Evolutionary conservation across 768 basidiomycete genomes (phyloP), one percentile per base, ranked within the genome.

Genomic region (Xanthoconium purpureum): DNA sequence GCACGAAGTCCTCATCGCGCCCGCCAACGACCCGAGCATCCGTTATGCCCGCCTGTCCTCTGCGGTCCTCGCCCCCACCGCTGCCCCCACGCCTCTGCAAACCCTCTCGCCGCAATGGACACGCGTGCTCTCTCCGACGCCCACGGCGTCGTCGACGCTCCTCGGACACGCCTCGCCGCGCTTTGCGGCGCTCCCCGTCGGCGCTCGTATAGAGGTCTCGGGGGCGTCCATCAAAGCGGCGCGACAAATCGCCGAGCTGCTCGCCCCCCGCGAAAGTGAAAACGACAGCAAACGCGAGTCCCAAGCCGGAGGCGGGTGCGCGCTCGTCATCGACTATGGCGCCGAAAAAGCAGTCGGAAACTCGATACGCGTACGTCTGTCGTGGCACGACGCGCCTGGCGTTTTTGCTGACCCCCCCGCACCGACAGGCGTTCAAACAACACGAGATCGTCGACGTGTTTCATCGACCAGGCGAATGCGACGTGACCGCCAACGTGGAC

Each of bases 401-500:
- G 6, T 42, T 15, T 35, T 30, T 24, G n/a, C 45, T 56, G 55
- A 52, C 36, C 3, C 13, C 2, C 10, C n/a, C 5, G 1, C 11
- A 20, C 8, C 14, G 30, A 10, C 57, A 98, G 95, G 97, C 89
- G 0, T 98, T 99, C 79, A 88, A 87, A 70, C 77, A 84, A 20
- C 97, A 98, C 67, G 80, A 85, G 55, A 84, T 93, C 14, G 88
- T 91, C 2, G 88, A 95, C 68, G 78, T 91, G 5, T 96, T 98
- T 66, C 78, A 88, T 50, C 75, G 79, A 11, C 94, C 95, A 0
- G 97, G 97, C 17, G 80, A 89, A 40, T 88, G 90, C 40, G 97
- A 99, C 71, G 74, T 98, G 46, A 99, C 97, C 0, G 87, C 89
- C n/a, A 97, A 98, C 66, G 96, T 99, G 47, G 95, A 99, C 73